phyloP scores from a whole-genome alignment of 108 stramenopile species.

The Cyclotella distinguenda region DNA sequence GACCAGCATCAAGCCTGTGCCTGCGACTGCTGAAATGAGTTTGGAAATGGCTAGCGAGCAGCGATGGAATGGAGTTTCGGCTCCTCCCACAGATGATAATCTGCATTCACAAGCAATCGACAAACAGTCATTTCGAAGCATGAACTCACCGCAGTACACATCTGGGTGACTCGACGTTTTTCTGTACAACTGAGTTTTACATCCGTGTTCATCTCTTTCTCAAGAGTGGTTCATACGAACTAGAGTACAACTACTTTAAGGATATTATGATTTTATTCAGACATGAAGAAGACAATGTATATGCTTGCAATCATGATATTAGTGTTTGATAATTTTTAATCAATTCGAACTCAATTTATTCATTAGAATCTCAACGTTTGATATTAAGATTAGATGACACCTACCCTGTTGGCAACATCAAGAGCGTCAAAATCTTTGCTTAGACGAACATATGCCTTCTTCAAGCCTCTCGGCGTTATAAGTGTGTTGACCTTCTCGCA shows the following conservation, averaged over 20 bases:
- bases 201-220: too few species aligned
- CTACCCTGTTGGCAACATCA: conserved; percentile 99
- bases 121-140: conserved; percentile 15
- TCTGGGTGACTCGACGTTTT: conserved; percentile 8
- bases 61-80: not conserved
- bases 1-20: conserved; percentile 53
- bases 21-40: conserved; percentile 61
- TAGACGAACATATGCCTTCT: conserved; percentile 99
- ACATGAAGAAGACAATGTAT: too few species aligned
- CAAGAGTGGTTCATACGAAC: too few species aligned
- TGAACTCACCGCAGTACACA: conserved; percentile 40
- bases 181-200: not conserved
- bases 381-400: conserved; percentile 85
- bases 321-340: not conserved
- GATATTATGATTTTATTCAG: too few species aligned
- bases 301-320: not conserved
- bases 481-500: conserved; percentile 99
- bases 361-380: not conserved
- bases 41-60: conserved; percentile 3
- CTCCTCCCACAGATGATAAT: not conserved
- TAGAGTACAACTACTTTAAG: too few species aligned
- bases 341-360: not conserved
- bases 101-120: conserved; percentile 11
- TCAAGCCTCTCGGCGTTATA: conserved; percentile 97
- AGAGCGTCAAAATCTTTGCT: conserved; percentile 98